Evolutionary conservation across 1,284 basidiomycete genomes (phyloP).

Genomic region (Malassezia caprae): DNA sequence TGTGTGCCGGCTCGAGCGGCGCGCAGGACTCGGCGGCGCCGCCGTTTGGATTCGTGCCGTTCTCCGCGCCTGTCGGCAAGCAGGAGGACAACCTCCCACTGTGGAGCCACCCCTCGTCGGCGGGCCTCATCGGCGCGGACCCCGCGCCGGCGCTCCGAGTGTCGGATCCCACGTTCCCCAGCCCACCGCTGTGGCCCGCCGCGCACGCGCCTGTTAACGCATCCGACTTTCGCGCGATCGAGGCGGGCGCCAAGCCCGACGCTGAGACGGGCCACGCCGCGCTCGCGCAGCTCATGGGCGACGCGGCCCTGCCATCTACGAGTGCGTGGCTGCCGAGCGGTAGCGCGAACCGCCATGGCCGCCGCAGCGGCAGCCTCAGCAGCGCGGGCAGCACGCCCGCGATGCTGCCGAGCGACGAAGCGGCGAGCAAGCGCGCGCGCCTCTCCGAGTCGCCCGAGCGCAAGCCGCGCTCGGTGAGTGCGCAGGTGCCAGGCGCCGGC

Average conservation of each 20-base stretch:
- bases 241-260: neutral
- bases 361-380: neutral
- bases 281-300: neutral
- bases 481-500: neutral
- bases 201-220: neutral
- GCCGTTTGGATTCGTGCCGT: neutral
- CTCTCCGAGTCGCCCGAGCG: conserved; percentile 2
- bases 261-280: neutral
- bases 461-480: conserved; percentile 1
- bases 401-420: neutral
- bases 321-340: neutral
- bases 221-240: neutral
- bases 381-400: neutral
- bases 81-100: neutral
- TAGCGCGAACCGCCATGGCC: neutral
- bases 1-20: conserved; percentile 9
- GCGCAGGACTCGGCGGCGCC: neutral
- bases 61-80: neutral
- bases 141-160: neutral
- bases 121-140: neutral
- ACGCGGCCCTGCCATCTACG: neutral
- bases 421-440: neutral
- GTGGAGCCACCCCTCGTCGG: neutral
- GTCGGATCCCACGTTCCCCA: neutral
- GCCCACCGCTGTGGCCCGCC: neutral